Base-by-base conservation (phyloP, 1,139 yeast species). In the Scheffersomyces segobiensis region DNA sequence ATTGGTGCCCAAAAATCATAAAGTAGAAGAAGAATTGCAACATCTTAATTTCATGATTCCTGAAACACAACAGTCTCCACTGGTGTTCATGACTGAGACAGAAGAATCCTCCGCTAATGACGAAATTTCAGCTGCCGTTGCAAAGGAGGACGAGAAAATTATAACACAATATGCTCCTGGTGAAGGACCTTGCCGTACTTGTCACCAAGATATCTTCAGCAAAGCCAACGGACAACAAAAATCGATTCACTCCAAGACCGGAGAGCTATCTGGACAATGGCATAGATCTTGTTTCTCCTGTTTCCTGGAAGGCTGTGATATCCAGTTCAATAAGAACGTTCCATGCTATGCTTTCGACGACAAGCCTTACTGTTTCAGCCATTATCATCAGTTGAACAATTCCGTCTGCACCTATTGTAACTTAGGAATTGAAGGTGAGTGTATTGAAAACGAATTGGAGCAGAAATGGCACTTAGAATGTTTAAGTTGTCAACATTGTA, bases 221-320 rank as follows among this genome's bases (percentile, higher is more conserved):
- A 52, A 85, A 78, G 76, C 84, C 82, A 60, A 85, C 53, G 83
- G 83, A 0, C 53, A 69, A 3, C 66, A 72, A 50, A 76, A 73
- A 62, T 70, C 83, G 0, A 74, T 95, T n/a, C 89, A 87, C 71
- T 91, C 97, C 14, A 87, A 85, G 63, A 92, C 91, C 55, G 89
- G 89, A 22, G 93, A 89, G 65, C 77, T 95, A 51, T 84, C 93
- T 0, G 99, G 99, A 0, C 96, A 93, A 72, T 93, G 98, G 98
- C 99, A 95, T 71, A 81, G 96, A 55, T 76, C 80, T 18, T 95
- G 99, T 71, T 93, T 95, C 77, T 76, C 79, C 21, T 95, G 99
- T 75, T 73, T 81, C 22, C 71, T 73, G 57, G 65, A 65, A 1
- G 70, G 76, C n/a, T 92, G 97, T 75, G 73, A 74, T 5, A 68